A percentile compares a stretch with the other conserved stretches of the same genome.
Evolutionary conservation across 23 red algal species (phyloP).

Genomic region (Pyropia yezoensis): DNA sequence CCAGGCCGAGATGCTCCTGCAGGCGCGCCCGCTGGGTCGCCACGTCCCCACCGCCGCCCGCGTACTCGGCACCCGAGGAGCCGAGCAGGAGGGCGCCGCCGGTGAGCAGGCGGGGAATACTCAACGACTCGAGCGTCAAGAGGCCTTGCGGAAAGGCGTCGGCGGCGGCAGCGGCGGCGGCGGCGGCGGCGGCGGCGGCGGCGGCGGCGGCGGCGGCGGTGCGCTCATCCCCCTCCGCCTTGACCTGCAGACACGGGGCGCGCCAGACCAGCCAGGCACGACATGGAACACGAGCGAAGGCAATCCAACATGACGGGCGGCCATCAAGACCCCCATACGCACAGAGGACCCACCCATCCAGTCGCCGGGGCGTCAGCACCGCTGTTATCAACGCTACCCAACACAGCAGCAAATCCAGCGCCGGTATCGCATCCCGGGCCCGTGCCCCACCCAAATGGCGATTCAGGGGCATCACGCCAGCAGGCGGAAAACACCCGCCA

Average conservation of each 20-base stretch:
- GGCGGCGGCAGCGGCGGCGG: neutral
- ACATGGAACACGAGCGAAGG: too few species aligned
- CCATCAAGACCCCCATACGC: too few species aligned
- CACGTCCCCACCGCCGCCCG: conserved; percentile 31
- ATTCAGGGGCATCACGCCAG: too few species aligned
- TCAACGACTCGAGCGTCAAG: conserved; percentile 49
- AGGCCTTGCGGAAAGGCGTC: neutral
- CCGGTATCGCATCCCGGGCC: too few species aligned
- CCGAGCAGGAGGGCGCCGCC: conserved; percentile 69
- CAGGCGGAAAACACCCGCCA: too few species aligned
- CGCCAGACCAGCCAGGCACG: too few species aligned
- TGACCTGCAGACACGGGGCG: neutral
- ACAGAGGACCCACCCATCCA: too few species aligned
- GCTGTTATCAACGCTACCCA: too few species aligned
- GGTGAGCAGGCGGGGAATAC: conserved; percentile 37
- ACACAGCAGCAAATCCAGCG: too few species aligned
- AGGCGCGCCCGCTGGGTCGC: conserved; percentile 52
- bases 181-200: neutral
- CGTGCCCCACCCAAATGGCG: too few species aligned
- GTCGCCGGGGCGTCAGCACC: too few species aligned
- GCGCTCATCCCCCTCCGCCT: neutral
- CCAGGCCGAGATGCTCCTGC: conserved; percentile 62
- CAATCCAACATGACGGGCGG: too few species aligned
- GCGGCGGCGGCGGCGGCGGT: neutral
- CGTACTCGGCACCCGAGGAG: conserved; percentile 83